Base-by-base conservation (phyloP, 305 asterid genomes). In the Fraxinus sp. region DNA sequence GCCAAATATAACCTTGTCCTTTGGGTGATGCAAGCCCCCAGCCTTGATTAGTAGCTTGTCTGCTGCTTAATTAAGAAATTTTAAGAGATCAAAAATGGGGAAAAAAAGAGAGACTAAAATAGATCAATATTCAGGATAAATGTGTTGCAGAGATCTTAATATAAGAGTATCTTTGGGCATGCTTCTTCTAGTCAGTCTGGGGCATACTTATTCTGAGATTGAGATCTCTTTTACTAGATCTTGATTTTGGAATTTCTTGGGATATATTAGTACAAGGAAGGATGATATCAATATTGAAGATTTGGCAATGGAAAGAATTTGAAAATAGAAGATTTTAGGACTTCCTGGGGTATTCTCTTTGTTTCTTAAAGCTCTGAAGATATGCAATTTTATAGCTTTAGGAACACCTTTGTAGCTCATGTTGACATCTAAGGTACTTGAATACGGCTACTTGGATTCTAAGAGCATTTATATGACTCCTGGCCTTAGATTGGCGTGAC, bases 11-110 rank as follows among this genome's bases (percentile, higher is more conserved):
- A 64, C 39, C 30, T 24, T 75, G 36, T 74, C 35, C 41, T 77
- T 75, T 16, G 78, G 30, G 74, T 70, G 24, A 55, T 41, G 37
- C 46, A 78, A 37, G 55, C 79, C 30, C 59, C 84, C 71, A 36
- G 83, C 74, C 59, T 7, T 81, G 52, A 74, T 81, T 76, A 84
- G 70, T 74, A 36, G 79, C 39, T 68, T 55, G 20, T 66, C 18
- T 14, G 24, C 49, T 55, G 37, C 41, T 74, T 59, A 46, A 26
- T 20, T 36, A 66, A 35, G 59, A 41, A 75, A 79, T 35, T 22
- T 33, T 24, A 71, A 68, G 74, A 20, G 32, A 3, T 24, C 35
- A 26, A 86, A 33, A 80, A 43, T 55, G 32, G 37, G 3, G 30
- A 1, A 26, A 26, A 39, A 70, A 4, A 35, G 35, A 81, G 20